Conservation (phyloP, 78 protist species). For the Bigelowiella natans region DNA sequence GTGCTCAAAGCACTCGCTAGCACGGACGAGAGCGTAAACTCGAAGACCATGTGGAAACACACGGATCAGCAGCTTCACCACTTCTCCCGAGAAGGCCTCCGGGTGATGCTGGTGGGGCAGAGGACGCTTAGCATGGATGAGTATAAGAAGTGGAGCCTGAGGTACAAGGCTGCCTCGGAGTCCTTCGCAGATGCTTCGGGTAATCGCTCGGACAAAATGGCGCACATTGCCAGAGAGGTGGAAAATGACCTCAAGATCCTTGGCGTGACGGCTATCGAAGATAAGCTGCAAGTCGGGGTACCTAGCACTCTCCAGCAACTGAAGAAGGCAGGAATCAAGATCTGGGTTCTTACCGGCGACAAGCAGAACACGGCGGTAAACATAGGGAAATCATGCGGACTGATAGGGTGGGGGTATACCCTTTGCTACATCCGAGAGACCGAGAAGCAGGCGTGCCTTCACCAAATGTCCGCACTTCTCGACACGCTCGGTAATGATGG, state of each 20-base stretch:
- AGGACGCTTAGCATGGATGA: not conserved
- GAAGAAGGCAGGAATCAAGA: slow-evolving; percentile 56
- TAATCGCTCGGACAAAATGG: not conserved
- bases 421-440: not conserved
- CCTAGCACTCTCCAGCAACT: slow-evolving; percentile 49
- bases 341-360: slow-evolving; percentile 93
- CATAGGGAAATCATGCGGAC: not conserved
- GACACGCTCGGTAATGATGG: not conserved
- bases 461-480: not conserved
- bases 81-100: not conserved
- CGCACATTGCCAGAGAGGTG: not conserved
- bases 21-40: not conserved
- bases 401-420: not conserved
- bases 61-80: not conserved
- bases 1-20: not conserved
- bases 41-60: not conserved
- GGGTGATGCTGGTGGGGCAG: not conserved
- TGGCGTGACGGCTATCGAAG: slow-evolving; percentile 92
- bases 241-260: slow-evolving; percentile 39
- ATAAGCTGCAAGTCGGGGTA: slow-evolving; percentile 72
- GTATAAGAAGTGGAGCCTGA: not conserved
- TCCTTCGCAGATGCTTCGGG: not conserved
- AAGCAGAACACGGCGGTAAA: slow-evolving; percentile 64
- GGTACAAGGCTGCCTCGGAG: not conserved
- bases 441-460: not conserved